Percentiles rank a stretch among this genome's conserved stretches.
Conservation (phyloP, 306 rosid genomes). For the Hylodesmum podocarpum region DNA sequence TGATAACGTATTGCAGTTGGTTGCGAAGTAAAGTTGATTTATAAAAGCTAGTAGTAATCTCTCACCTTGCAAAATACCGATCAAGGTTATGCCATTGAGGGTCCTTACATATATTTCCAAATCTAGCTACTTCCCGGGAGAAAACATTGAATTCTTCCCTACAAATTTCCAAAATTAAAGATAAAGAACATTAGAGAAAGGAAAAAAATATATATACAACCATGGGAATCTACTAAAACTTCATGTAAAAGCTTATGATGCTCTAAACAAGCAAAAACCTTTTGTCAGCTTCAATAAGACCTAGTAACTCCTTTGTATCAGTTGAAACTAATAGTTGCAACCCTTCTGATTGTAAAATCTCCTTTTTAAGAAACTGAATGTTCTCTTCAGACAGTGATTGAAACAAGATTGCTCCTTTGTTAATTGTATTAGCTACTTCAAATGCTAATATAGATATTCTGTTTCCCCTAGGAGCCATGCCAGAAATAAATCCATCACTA, state of each 20-base stretch:
- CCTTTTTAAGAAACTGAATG: slow-evolving; percentile 64
- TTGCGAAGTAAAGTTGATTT: too few species aligned
- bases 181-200: not conserved
- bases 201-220: not conserved
- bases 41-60: slow-evolving; percentile 8
- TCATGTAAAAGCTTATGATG: not conserved
- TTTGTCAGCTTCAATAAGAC: slow-evolving; percentile 76
- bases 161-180: slow-evolving; percentile 29
- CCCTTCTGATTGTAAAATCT: slow-evolving; percentile 66
- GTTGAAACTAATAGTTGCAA: slow-evolving; percentile 64
- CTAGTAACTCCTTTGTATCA: slow-evolving; percentile 61
- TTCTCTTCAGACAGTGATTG: slow-evolving; percentile 79
- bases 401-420: slow-evolving; percentile 63
- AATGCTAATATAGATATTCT: slow-evolving; percentile 78
- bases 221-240: not conserved
- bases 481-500: slow-evolving; percentile 43
- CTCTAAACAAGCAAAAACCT: slow-evolving; percentile 52
- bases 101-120: slow-evolving; percentile 77
- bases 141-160: slow-evolving; percentile 78
- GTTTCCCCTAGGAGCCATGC: slow-evolving; percentile 48
- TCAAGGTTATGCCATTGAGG: slow-evolving; percentile 83
- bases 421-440: slow-evolving; percentile 92
- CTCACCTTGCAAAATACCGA: slow-evolving; percentile 69
- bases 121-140: slow-evolving; percentile 70
- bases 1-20: too few species aligned